Evolutionary conservation across 306 rosid genomes (phyloP).

Genomic region (Mimosa pudica): DNA sequence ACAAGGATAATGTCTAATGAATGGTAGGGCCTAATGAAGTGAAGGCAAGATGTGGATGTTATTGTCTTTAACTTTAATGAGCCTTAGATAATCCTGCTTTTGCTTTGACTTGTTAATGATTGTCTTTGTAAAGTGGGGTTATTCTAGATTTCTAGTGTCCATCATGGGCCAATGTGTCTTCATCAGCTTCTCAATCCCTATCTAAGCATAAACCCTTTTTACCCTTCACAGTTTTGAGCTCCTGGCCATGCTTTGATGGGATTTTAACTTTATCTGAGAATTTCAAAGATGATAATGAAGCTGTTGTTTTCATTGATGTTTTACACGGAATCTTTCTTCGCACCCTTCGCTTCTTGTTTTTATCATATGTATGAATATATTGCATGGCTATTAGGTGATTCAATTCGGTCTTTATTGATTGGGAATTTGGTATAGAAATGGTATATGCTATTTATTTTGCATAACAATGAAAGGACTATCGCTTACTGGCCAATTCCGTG

Average conservation of each 20-base stretch:
- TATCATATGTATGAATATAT: background rate
- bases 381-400: background rate
- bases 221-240: background rate
- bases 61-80: conserved; percentile 18
- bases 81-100: conserved; percentile 30
- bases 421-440: background rate
- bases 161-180: conserved; percentile 36
- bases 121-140: conserved; percentile 40
- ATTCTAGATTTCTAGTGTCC: conserved; percentile 36
- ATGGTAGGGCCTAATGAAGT: conserved; percentile 39
- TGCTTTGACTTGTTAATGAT: conserved; percentile 32
- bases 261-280: background rate
- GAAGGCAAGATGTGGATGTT: conserved; percentile 39
- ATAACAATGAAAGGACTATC: background rate
- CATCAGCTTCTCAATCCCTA: conserved; percentile 23
- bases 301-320: conserved; percentile 5
- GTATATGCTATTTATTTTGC: background rate
- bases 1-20: conserved; percentile 22
- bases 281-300: conserved; percentile 11
- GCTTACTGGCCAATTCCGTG: background rate
- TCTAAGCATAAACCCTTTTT: conserved; percentile 24
- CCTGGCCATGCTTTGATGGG: conserved; percentile 6
- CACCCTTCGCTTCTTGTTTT: background rate
- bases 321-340: conserved; percentile 7
- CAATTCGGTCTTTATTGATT: background rate